Evolutionary conservation across 1,139 yeast genomes (phyloP), one percentile per base, ranked within the genome.

Genomic region (Kazachstania sp.): DNA sequence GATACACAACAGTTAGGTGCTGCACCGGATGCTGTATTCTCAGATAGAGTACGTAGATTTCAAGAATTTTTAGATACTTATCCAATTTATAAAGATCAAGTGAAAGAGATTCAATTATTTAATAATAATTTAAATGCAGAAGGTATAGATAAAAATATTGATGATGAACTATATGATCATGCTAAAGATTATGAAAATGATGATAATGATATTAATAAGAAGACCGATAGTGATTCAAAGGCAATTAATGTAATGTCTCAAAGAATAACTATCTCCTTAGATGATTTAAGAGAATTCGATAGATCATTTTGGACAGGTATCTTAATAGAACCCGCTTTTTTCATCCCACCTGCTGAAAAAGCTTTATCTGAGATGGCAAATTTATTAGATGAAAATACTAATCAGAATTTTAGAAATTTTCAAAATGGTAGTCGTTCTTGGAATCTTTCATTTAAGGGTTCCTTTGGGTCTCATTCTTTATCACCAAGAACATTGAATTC

Each of bases 401-500:
- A 47, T 29, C 49, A 43, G 37, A 43, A 45, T 29, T 16, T 18
- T 23, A 18, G 23, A 12, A 36, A 18, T 15, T 32, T 34, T 11
- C 38, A 18, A 18, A 39, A 50, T 9, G 48, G 54, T 3, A 52
- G 48, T 30, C 50, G 47, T 7, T 54, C 55, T 20, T 65, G 68
- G 68, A 51, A 51, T 59, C 70, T 92, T 15, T 84, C 94, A 0
- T 88, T 92, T 68, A 79, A 78, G 57, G 99, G 99, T 43, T 82
- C 97, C 0, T 88, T 92, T 66, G 98, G 98, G 47, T 79, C 81
- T 49, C 90, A 88, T 61, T 77, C 84, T 48, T 81, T 90, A 31
- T 84, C 90, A 18, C 97, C 99, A 28, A 77, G 98, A 62, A 81
- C 95, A 2, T 79, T 94, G 52, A 79, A 82, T 51, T 83, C 97